These are phyloP conservation scores for Nigrospora osmanthi DNA, from an alignment of 2,329 filamentous ascomycete genomes.

Conservation along the genomic window DNA sequence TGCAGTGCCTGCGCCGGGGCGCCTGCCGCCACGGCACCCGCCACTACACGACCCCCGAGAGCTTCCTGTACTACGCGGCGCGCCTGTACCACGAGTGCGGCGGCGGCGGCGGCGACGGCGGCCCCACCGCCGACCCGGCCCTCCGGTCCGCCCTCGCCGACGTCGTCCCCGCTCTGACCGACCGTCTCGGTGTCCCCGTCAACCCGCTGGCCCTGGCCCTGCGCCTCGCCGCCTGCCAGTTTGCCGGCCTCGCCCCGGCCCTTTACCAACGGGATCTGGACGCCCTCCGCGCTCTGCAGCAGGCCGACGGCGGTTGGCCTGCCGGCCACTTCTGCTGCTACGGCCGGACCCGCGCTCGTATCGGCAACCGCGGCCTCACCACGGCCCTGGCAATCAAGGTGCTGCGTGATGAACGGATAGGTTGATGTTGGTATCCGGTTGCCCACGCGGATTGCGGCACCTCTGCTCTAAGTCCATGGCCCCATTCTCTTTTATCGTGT, in stretches of 20 bases:
- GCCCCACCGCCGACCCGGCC: too few relatives aligned
- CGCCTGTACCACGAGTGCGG: conserved; percentile 7
- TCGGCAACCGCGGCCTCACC: conserved; percentile 15
- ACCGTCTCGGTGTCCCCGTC: conserved; percentile 5
- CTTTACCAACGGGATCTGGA: conserved; percentile 8
- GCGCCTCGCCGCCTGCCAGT: conserved; percentile 7
- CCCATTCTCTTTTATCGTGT: too few relatives aligned
- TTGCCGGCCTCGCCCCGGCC: not conserved
- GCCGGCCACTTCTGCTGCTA: conserved; percentile 12
- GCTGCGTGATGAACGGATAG: too few relatives aligned
- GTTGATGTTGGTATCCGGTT: too few relatives aligned
- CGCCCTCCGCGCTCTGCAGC: conserved; percentile 8
- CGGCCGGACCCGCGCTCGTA: conserved; percentile 8
- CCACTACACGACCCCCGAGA: conserved; percentile 9
- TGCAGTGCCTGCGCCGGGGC: conserved; percentile 8
- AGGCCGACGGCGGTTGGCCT: conserved; percentile 12
- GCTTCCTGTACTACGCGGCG: conserved; percentile 11
- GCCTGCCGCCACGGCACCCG: conserved; percentile 9
- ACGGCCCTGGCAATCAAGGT: conserved; percentile 11
- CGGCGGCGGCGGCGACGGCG: too few relatives aligned
- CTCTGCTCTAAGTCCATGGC: too few relatives aligned
- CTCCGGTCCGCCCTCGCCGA: conserved; percentile 3
- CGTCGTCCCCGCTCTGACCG: conserved; percentile 3
- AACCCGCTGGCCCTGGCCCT: conserved; percentile 9
- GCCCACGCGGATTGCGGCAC: too few relatives aligned